Evolutionary conservation across 352 stramenopile genomes (phyloP).

Genomic region (Phytopythium cucurbitacearum): DNA sequence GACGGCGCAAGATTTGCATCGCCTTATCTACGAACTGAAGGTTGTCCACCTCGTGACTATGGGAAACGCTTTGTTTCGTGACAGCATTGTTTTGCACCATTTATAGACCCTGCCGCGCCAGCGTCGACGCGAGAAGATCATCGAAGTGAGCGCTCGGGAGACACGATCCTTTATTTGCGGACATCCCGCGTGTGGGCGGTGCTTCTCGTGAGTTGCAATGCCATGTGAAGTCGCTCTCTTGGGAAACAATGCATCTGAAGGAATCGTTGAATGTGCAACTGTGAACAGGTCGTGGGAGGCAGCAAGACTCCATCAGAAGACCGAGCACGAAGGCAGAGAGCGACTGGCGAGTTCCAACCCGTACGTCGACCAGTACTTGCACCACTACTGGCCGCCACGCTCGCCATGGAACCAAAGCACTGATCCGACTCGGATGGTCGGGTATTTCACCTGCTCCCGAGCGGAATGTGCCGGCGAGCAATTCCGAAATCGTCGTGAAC

Average conservation of each 20-base stretch:
- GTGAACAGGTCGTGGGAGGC: constrained; percentile 36
- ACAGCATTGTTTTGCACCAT: no score
- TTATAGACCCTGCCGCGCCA: constrained; percentile 41
- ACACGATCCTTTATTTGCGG: constrained; percentile 49
- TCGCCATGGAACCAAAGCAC: constrained; percentile 35
- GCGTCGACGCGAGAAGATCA: constrained; percentile 34
- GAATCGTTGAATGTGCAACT: no score
- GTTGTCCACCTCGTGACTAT: not conserved
- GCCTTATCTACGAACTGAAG: constrained; percentile 68
- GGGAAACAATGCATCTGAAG: no score
- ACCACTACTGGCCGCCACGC: constrained; percentile 48
- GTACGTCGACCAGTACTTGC: constrained; percentile 50
- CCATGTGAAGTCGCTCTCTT: not conserved
- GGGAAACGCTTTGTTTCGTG: no score
- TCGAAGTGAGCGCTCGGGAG: constrained; percentile 37
- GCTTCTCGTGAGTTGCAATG: constrained; percentile 39
- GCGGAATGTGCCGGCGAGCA: constrained; percentile 24
- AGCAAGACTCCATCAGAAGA: constrained; percentile 40
- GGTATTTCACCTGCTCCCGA: constrained; percentile 39
- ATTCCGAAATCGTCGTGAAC: constrained; percentile 40
- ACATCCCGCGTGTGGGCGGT: constrained; percentile 45
- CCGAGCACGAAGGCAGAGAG: constrained; percentile 29
- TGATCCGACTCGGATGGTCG: constrained; percentile 25
- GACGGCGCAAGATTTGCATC: constrained; percentile 42
- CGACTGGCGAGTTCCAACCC: constrained; percentile 32